Conservation (phyloP, 352 stramenopile genomes). For the Phytophthora rubi region DNA sequence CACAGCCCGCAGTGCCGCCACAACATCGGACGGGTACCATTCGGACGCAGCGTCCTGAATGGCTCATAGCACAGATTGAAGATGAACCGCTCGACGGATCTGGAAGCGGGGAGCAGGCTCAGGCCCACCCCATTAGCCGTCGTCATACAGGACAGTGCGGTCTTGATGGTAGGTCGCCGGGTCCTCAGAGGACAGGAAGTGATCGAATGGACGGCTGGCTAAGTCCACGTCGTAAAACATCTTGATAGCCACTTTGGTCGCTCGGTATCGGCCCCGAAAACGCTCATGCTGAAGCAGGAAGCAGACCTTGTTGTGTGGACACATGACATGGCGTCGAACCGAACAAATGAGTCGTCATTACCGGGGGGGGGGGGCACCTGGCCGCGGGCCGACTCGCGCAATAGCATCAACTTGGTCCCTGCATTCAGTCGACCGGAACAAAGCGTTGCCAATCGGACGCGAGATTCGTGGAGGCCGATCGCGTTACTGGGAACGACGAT, state of each 20-base stretch:
- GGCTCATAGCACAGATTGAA: neutral
- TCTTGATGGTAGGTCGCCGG: neutral
- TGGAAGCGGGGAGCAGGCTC: constrained; percentile 8
- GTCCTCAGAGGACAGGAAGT: constrained; percentile 15
- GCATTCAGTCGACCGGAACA: neutral
- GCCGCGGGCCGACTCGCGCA: neutral
- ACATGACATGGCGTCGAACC: neutral
- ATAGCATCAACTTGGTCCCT: neutral
- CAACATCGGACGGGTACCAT: neutral
- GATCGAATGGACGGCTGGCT: neutral
- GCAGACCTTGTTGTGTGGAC: constrained; percentile 2
- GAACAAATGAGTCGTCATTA: neutral
- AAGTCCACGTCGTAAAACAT: constrained; percentile 21
- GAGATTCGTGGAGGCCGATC: neutral
- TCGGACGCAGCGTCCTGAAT: neutral
- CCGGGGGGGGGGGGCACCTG: no score
- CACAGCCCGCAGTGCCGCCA: neutral
- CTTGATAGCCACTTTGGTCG: constrained; percentile 19
- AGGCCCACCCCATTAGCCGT: neutral
- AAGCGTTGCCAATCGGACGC: neutral
- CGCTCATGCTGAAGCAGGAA: constrained; percentile 20
- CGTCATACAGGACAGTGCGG: constrained; percentile 14
- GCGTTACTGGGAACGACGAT: neutral
- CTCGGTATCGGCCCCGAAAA: neutral
- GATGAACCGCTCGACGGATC: constrained; percentile 5